Conservation (phyloP, 78 protist species). For the Dictyostelium firmibasis region DNA sequence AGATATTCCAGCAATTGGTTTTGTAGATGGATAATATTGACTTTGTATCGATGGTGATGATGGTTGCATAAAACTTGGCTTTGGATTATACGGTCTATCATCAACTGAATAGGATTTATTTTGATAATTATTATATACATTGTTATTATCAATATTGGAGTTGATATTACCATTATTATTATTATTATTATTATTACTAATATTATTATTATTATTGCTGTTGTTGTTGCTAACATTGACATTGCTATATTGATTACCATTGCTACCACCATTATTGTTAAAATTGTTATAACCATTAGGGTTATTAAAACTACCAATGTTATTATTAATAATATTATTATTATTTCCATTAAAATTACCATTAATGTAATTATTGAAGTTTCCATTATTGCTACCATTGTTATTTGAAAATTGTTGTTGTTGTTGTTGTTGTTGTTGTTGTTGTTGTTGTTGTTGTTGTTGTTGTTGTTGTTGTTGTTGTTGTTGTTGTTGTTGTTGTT, state of each 20-base stretch:
- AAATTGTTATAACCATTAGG: not conserved
- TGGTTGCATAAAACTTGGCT: not conserved
- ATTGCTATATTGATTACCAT: not conserved
- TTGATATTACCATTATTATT: not conserved
- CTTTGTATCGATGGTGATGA: not conserved
- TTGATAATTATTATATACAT: not conserved
- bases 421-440: not conserved
- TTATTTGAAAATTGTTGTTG: not conserved
- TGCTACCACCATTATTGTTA: not conserved
- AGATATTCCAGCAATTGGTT: not conserved
- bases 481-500: not conserved
- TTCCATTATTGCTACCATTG: not conserved
- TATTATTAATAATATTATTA: not conserved
- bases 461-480: not conserved
- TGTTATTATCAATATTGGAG: not conserved
- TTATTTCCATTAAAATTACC: not conserved
- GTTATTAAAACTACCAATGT: not conserved
- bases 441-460: not conserved
- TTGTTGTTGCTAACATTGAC: not conserved
- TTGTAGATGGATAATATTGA: not conserved
- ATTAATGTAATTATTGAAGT: not conserved
- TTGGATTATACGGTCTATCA: not conserved
- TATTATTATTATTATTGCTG: not conserved
- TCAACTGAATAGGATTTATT: not conserved
- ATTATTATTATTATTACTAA: not conserved